Conservation (phyloP, 2,329 filamentous ascomycete species). For the Zymoseptoria tritici region DNA sequence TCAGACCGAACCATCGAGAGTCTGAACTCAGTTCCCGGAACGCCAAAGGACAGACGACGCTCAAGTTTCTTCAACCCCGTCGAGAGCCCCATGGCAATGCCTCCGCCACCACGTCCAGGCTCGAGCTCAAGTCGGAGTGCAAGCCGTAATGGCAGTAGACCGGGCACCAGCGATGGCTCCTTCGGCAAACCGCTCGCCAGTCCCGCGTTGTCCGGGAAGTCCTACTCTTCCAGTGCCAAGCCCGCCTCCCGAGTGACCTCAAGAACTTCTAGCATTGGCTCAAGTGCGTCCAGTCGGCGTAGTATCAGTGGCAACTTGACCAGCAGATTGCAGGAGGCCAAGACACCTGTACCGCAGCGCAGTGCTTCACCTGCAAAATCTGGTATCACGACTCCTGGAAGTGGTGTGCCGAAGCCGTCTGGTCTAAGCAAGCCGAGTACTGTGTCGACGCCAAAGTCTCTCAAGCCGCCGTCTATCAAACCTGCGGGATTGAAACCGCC, state of each 20-base stretch:
- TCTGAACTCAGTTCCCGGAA: constrained; percentile 67
- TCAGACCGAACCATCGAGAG: constrained; percentile 83
- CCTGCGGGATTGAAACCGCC: background rate
- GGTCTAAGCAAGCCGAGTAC: background rate
- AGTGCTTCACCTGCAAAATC: constrained; percentile 14
- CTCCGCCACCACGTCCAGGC: constrained; percentile 51
- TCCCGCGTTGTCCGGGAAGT: constrained; percentile 30
- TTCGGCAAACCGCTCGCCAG: constrained; percentile 20
- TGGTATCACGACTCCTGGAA: constrained; percentile 1
- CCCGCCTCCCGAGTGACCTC: constrained; percentile 21
- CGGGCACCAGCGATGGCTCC: constrained; percentile 39
- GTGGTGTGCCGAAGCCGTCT: background rate
- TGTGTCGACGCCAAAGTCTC: background rate
- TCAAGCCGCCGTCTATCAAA: background rate
- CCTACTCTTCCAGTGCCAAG: constrained; percentile 28
- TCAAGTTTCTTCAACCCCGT: constrained; percentile 65
- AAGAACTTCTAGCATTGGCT: constrained; percentile 20
- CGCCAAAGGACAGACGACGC: constrained; percentile 59
- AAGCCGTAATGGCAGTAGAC: constrained; percentile 38
- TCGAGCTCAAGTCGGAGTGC: constrained; percentile 49
- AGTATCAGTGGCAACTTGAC: constrained; percentile 23
- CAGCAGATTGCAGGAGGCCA: constrained; percentile 18
- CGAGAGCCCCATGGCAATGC: constrained; percentile 51
- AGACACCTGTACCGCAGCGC: constrained; percentile 5
- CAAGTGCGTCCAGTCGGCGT: constrained; percentile 15